Conservation (phyloP, 257 asterid genomes). For the Anisodus tanguticus region DNA sequence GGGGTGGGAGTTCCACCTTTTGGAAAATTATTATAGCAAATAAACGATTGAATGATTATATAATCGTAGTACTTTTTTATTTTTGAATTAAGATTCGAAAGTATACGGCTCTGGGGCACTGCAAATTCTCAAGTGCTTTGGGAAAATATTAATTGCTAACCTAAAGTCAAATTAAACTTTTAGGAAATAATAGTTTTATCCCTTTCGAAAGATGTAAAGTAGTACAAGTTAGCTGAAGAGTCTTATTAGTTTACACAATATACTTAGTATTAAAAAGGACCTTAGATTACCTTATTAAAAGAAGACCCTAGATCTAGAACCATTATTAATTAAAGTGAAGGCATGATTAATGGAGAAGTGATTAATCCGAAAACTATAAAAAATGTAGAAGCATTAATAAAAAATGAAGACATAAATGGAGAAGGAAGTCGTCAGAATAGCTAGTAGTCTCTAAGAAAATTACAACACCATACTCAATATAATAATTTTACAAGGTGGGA, state of each 20-base stretch:
- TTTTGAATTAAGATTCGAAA: too few species aligned
- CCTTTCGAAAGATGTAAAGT: constrained; percentile 18
- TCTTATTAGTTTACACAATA: not conserved
- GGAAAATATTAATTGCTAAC: not conserved
- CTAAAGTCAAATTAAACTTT: not conserved
- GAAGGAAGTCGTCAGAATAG: not conserved
- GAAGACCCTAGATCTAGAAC: not conserved
- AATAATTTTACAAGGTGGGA: too few species aligned
- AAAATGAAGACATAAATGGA: not conserved
- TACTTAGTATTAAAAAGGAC: not conserved
- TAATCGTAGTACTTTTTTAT: too few species aligned
- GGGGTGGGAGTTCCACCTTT: too few species aligned
- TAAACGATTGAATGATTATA: too few species aligned
- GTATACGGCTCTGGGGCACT: too few species aligned
- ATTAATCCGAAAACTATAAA: not conserved
- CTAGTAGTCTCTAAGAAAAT: too few species aligned
- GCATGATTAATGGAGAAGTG: not conserved
- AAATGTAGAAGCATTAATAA: not conserved
- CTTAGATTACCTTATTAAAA: too few species aligned
- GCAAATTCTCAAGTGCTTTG: too few species aligned
- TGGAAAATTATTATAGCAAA: too few species aligned
- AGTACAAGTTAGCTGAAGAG: not conserved
- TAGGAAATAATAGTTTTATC: not conserved
- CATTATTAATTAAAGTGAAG: constrained; percentile 8
- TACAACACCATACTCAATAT: too few species aligned